phyloP scores from a whole-genome alignment of 345 rosid species.

The Eucalyptus curtisii region DNA sequence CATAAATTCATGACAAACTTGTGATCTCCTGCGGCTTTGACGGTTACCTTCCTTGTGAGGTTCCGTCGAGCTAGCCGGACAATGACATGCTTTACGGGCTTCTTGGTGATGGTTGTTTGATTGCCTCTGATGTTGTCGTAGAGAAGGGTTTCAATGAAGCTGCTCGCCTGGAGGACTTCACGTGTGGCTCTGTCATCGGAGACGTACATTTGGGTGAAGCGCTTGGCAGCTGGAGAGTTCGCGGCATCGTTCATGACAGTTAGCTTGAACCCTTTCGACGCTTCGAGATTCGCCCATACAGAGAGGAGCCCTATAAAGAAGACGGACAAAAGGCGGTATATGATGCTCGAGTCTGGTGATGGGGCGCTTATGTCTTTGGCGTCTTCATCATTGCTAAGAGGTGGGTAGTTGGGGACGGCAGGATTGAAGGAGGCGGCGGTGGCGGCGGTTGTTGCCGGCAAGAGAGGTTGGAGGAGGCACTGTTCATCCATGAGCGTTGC shows the following conservation, averaged over 20 bases:
- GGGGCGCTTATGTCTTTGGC: neutral
- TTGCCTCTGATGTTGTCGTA: slow-evolving; percentile 18
- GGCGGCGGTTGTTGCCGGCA: neutral
- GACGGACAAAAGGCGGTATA: slow-evolving; percentile 14
- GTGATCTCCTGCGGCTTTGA: slow-evolving; percentile 1
- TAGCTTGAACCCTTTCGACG: neutral
- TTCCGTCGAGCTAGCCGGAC: slow-evolving; percentile 6
- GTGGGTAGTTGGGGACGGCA: neutral
- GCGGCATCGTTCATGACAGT: neutral
- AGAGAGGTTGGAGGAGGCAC: neutral
- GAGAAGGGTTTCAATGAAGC: neutral
- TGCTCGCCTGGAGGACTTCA: neutral
- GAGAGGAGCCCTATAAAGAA: slow-evolving; percentile 30
- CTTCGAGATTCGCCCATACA: slow-evolving; percentile 45
- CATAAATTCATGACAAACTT: slow-evolving; percentile 23
- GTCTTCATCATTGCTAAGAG: neutral
- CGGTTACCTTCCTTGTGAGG: neutral
- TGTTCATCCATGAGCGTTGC: neutral
- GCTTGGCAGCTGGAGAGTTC: neutral
- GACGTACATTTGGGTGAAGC: neutral
- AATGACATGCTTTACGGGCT: slow-evolving; percentile 17
- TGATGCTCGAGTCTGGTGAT: neutral
- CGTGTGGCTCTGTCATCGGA: neutral
- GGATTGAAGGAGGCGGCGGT: neutral
- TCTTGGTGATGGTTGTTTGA: neutral